A percentile compares a stretch with the other conserved stretches of the same genome.
Evolutionary conservation across 75 land plant species (phyloP).

Genomic region (Pinus tabuliformis): DNA sequence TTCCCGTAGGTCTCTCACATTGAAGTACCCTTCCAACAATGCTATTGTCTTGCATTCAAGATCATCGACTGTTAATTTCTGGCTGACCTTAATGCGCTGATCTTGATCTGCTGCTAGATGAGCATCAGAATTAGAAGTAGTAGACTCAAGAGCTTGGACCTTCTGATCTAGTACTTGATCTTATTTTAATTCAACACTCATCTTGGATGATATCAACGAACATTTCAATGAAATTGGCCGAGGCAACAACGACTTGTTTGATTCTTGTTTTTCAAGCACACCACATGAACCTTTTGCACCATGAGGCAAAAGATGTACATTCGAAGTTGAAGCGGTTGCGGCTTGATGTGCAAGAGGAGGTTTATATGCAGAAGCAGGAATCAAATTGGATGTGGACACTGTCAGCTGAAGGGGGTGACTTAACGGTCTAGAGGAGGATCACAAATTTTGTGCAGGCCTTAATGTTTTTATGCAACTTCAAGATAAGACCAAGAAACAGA

Average conservation of each 20-base stretch:
- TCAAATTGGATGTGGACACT: not conserved
- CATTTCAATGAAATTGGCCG: too few species aligned
- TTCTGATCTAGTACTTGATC: too few species aligned
- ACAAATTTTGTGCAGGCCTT: slow-evolving; percentile 51
- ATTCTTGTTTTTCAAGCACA: too few species aligned
- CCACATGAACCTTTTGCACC: slow-evolving; percentile 26
- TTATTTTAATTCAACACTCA: too few species aligned
- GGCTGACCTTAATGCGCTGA: not conserved
- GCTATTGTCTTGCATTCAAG: slow-evolving; percentile 56
- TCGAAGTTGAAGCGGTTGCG: slow-evolving; percentile 7
- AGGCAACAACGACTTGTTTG: too few species aligned
- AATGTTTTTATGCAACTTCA: too few species aligned
- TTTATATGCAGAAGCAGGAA: too few species aligned
- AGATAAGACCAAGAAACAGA: too few species aligned
- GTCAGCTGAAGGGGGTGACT: slow-evolving; percentile 26
- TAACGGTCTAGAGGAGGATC: slow-evolving; percentile 16
- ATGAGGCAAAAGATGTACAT: slow-evolving; percentile 15
- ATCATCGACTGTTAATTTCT: slow-evolving; percentile 4
- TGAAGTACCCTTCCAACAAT: slow-evolving; percentile 76
- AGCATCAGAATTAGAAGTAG: too few species aligned
- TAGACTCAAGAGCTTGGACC: slow-evolving; percentile 7
- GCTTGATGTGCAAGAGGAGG: slow-evolving; percentile 5
- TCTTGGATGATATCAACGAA: not conserved
- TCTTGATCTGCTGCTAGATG: too few species aligned
- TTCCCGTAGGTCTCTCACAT: slow-evolving; percentile 52